Conservation (phyloP, 2,329 filamentous ascomycete species). For the Hypoxylon sp. region DNA sequence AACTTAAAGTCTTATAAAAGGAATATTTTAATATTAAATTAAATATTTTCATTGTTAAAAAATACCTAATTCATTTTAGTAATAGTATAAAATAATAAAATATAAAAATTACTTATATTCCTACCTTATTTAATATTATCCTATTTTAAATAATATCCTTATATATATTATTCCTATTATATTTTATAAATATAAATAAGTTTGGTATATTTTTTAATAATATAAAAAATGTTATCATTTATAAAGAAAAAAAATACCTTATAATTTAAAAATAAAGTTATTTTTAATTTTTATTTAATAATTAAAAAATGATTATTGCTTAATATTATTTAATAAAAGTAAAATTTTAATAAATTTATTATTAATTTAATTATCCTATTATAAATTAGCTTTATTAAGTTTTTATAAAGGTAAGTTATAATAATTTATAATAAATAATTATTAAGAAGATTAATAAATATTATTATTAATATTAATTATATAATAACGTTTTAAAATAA, state of each 20-base stretch:
- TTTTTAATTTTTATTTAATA: constrained; percentile 9
- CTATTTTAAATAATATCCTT: constrained; percentile 1
- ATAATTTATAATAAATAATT: not conserved
- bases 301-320: constrained; percentile 1
- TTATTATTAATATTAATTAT: constrained; percentile 14
- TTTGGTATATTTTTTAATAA: constrained; percentile 17
- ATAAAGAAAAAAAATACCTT: constrained; percentile 2
- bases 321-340: constrained; percentile 8
- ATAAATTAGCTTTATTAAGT: not conserved
- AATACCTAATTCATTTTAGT: not conserved
- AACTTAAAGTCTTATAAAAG: constrained; percentile 11
- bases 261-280: constrained; percentile 6
- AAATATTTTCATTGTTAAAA: constrained; percentile 12
- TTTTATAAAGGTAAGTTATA: constrained; percentile 1
- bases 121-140: not conserved
- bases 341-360: not conserved
- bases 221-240: constrained; percentile 2
- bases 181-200: constrained; percentile 7
- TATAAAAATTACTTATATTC: not conserved
- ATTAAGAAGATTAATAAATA: constrained; percentile 11
- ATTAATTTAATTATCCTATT: constrained; percentile 4
- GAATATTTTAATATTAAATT: constrained; percentile 9
- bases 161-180: constrained; percentile 12
- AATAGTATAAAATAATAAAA: constrained; percentile 6
- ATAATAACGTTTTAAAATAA: not conserved